These are phyloP conservation scores for Ceratobasidium sp. DNA, from an alignment of 1,284 basidiomycete species.

Conservation along the genomic window DNA sequence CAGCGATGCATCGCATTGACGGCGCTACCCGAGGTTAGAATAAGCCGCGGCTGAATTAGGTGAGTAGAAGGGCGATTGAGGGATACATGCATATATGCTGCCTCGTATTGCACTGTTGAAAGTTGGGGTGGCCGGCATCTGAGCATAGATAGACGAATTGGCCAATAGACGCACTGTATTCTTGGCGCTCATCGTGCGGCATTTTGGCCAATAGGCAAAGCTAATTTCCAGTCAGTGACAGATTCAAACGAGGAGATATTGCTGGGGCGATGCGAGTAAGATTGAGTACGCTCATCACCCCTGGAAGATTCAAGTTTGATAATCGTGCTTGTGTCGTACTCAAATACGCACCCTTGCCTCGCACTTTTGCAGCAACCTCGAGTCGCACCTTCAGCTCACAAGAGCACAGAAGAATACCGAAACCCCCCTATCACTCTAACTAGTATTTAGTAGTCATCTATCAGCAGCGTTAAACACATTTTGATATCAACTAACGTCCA, in stretches of 20 bases:
- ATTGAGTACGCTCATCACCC: neutral
- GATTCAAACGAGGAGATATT: neutral
- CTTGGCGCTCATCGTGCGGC: neutral
- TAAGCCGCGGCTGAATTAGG: neutral
- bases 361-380: neutral
- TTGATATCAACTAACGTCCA: neutral
- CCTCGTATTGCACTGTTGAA: neutral
- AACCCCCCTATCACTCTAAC: no score
- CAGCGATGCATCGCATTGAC: neutral
- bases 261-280: neutral
- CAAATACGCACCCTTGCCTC: constrained; percentile 19
- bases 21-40: neutral
- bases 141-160: neutral
- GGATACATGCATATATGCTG: neutral
- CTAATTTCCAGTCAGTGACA: neutral
- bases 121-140: no score
- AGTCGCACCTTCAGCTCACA: neutral
- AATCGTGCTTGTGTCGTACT: neutral
- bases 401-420: neutral
- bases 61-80: neutral
- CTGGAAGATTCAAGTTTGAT: neutral
- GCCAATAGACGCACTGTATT: neutral
- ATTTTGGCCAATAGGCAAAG: neutral
- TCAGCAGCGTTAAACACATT: neutral
- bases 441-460: constrained; percentile 23